Evolutionary conservation across 2,329 filamentous ascomycete genomes (phyloP), one percentile per base, ranked within the genome.

Genomic region (Drechslerella dactyloides): DNA sequence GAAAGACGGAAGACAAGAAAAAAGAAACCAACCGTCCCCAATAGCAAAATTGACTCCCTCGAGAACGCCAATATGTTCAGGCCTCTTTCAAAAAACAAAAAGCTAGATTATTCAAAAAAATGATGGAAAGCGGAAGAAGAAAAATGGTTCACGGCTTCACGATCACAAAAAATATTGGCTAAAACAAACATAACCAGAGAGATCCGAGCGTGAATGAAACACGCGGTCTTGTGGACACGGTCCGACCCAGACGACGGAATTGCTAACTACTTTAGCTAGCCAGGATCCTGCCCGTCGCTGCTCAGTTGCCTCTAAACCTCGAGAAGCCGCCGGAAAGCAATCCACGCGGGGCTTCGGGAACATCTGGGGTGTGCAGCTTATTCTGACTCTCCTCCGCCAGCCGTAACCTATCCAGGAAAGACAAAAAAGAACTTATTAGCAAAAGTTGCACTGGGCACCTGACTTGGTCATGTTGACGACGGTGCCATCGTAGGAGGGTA

Each of bases 221-320:
- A 72, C 68, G 61, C 17, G 68, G 55, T 65, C 60, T 63, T 72
- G 54, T 65, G 68, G 68, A 57, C 68, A 72, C 68, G 68, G 60
- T 72, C 68, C 68, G 68, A 65, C 21, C 68, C 68, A 65, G 53
- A 70, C 58, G 54, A 53, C 27, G 27, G 64, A 69, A 42, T 11
- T 46, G 23, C 19, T 23, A 30, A 53, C 55, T 11, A 46, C 60
- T 40, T 51, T 42, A 44, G 24, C 15, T 46, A 8, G 10, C 59
- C 27, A 30, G 48, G 27, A 33, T 33, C 35, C 17, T 50, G 24
- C 40, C n/a, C n/a, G n/a, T n/a, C n/a, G n/a, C 44, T 30, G 15
- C 51, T 53, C 54, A 70, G 40, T 33, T 64, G 37, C 55, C 24
- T 58, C 55, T 72, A 40, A 72, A 72, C 35, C 60, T 72, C 15